Evolutionary conservation across 768 basidiomycete genomes (phyloP).

Genomic region (Lactarius tabidus): DNA sequence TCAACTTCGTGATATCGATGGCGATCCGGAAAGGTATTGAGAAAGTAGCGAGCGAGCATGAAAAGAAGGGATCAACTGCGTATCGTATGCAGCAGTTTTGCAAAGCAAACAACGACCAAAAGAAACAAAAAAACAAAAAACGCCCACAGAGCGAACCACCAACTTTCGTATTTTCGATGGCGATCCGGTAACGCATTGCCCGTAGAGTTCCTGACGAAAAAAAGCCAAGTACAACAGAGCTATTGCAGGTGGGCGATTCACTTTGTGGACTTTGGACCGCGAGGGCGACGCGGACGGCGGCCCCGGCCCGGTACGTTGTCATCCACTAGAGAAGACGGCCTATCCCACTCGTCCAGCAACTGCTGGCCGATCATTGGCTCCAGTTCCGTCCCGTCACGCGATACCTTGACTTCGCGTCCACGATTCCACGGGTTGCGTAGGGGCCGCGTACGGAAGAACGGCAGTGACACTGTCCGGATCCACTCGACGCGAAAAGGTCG

Average conservation of each 20-base stretch:
- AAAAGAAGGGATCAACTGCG: background rate
- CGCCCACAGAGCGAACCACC: background rate
- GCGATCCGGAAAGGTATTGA: background rate
- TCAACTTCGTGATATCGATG: no score
- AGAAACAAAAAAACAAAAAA: background rate
- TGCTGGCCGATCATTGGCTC: constrained; percentile 71
- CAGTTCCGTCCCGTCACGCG: constrained; percentile 87
- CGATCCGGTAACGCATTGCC: background rate
- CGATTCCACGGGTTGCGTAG: constrained; percentile 93
- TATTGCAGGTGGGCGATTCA: no score
- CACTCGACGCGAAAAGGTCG: constrained; percentile 80
- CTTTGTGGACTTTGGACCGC: constrained; percentile 10
- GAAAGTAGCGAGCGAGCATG: no score
- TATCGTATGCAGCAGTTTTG: background rate
- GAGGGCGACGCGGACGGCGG: constrained; percentile 1
- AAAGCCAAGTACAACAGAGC: background rate
- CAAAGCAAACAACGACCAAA: background rate
- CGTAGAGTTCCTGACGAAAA: constrained; percentile 19
- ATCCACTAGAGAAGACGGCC: constrained; percentile 29
- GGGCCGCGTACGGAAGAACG: constrained; percentile 73
- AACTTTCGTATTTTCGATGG: background rate
- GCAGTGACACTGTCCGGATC: constrained; percentile 64
- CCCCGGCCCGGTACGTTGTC: constrained; percentile 20
- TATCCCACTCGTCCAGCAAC: constrained; percentile 67
- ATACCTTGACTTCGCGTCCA: constrained; percentile 75